These are phyloP conservation scores for Melanopsichium pennsylvanicum DNA, from an alignment of 1,284 basidiomycete genomes.

Conservation along the genomic window DNA sequence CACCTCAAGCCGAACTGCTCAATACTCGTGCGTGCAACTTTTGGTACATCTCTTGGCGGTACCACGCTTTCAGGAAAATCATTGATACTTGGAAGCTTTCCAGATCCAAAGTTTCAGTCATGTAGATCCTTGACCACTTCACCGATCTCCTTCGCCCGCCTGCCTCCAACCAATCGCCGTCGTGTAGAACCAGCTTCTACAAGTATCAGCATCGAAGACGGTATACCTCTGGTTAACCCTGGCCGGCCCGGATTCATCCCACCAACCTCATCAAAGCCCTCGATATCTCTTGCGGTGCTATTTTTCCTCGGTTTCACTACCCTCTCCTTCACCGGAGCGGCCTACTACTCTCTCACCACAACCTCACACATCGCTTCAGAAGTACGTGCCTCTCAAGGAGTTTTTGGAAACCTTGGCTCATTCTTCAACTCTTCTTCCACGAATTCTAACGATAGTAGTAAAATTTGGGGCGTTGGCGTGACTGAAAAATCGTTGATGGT, in stretches of 20 bases:
- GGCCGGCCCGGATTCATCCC: no score
- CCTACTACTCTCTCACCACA: constrained; percentile 22
- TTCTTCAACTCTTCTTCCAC: constrained; percentile 7
- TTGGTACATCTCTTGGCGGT: no score
- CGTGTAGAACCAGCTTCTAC: no score
- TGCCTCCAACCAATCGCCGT: not conserved
- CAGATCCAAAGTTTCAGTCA: no score
- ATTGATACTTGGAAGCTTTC: no score
- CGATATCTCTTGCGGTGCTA: constrained; percentile 16
- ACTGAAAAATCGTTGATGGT: constrained; percentile 13
- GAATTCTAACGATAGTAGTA: not conserved
- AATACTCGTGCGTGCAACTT: no score
- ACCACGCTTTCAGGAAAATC: no score
- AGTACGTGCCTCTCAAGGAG: constrained; percentile 6
- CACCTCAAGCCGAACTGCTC: not conserved
- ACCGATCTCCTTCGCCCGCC: not conserved
- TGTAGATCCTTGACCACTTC: not conserved
- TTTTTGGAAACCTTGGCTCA: constrained; percentile 33
- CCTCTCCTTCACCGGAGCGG: constrained; percentile 23
- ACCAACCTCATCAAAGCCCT: constrained; percentile 5
- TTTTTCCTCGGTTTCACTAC: constrained; percentile 32
- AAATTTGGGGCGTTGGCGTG: constrained; percentile 16
- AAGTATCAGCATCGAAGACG: no score
- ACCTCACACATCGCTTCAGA: constrained; percentile 20
- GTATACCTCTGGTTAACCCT: no score